Base-by-base conservation (phyloP, 768 basidiomycete genomes). In the Plicaturopsis crispa region DNA sequence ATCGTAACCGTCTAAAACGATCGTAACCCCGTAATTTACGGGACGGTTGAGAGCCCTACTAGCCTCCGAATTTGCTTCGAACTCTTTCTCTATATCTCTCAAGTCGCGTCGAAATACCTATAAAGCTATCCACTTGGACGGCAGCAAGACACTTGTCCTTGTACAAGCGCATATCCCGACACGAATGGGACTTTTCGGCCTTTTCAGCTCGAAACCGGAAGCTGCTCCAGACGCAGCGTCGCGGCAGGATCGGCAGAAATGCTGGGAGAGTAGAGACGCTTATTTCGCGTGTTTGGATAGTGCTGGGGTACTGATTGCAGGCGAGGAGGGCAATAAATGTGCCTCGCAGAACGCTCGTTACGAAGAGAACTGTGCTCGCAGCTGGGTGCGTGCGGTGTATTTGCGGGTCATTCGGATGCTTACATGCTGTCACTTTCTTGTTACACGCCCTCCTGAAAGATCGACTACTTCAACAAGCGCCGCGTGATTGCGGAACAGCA, bases 401-500 rank as follows among this genome's bases (percentile, higher is more conserved):
- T n/a, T n/a, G n/a, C n/a, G n/a, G n/a, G n/a, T n/a, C n/a, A n/a
- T n/a, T n/a, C n/a, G n/a, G n/a, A n/a, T n/a, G n/a, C n/a, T n/a
- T n/a, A n/a, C n/a, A n/a, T n/a, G n/a, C 35, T 17, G 21, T 5
- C 12, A 36, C 33, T 34, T 4, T 20, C 19, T 28, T 28, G 17
- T 19, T 39, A 14, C 23, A 23, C 20, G n/a, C 14, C 7, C 7
- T n/a, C 20, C 16, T 11, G 7, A 23, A 48, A 97, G 93, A 82
- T 97, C 50, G 86, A 87, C 19, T 94, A 97, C 57, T 96, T 97
- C 53, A 94, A 96, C 65, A 85, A 89, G 56, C 78, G 91, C 24
- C 72, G 92, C 38, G 74, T 88, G 24, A 73, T 92, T 36, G 84
- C 78, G 6, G 85, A 84, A 43, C 76, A 79, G 40, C 87, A 89